A percentile compares a stretch with the other conserved stretches of the same genome.
Conservation (phyloP, 176 grass and related monocot genomes). For the Cenchrus americanus region DNA sequence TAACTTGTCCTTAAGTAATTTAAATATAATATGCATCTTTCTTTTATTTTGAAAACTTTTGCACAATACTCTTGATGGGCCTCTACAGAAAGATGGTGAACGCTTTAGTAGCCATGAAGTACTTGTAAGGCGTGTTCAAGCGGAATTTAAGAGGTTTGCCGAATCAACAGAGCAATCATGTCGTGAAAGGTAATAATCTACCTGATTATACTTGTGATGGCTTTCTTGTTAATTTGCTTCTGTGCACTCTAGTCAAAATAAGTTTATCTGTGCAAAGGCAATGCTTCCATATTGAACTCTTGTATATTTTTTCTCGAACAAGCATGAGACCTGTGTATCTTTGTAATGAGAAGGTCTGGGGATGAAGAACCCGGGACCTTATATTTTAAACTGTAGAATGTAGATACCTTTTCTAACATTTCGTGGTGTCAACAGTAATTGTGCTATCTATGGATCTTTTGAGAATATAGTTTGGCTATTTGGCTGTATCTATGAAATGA, state of each 20-base stretch:
- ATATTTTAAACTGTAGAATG: slow-evolving; percentile 1
- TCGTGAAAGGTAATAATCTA: slow-evolving; percentile 64
- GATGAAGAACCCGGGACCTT: neutral
- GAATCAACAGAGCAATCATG: slow-evolving; percentile 85
- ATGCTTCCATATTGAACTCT: slow-evolving; percentile 17
- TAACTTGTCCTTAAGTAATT: slow-evolving; percentile 39
- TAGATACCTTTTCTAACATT: slow-evolving; percentile 10
- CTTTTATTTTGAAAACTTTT: slow-evolving; percentile 10
- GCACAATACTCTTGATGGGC: slow-evolving; percentile 27
- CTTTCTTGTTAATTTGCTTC: slow-evolving; percentile 38
- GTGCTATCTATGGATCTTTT: slow-evolving; percentile 1
- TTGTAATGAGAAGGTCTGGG: no score
- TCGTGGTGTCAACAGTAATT: neutral
- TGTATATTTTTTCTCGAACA: neutral
- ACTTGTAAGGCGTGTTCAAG: slow-evolving; percentile 76
- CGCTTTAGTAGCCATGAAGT: slow-evolving; percentile 82
- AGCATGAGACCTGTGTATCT: no score
- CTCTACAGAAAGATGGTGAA: slow-evolving; percentile 85
- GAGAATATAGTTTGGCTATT: slow-evolving; percentile 11
- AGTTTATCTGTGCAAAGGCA: neutral
- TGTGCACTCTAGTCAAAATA: slow-evolving; percentile 22
- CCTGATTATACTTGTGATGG: slow-evolving; percentile 35
- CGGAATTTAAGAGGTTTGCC: slow-evolving; percentile 78
- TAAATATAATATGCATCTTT: neutral
- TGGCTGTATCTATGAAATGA: neutral